Percentiles rank a stretch among this genome's conserved stretches.
These are phyloP conservation scores for Coniochaeta ligniaria DNA, from an alignment of 2,329 filamentous ascomycete species.

Conservation along the genomic window DNA sequence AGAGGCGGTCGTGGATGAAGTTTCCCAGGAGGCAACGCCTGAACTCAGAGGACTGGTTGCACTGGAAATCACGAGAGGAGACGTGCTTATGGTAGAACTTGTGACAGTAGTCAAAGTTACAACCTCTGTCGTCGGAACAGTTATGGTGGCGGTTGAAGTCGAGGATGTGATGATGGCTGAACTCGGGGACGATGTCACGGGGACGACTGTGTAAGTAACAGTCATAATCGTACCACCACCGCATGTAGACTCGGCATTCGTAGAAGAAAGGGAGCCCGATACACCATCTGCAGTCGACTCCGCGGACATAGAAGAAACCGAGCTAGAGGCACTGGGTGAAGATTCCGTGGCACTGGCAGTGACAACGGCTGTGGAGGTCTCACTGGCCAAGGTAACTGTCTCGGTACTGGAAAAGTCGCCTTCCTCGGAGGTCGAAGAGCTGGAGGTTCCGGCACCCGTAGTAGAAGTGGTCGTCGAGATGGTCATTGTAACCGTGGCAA, in stretches of 20 bases:
- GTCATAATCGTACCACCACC: neutral
- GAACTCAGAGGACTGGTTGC: neutral
- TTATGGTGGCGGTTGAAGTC: neutral
- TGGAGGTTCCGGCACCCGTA: neutral
- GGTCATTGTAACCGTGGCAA: neutral
- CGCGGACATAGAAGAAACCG: neutral
- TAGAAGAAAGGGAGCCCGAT: neutral
- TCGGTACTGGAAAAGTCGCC: neutral
- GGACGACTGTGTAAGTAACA: neutral
- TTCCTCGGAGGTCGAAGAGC: neutral
- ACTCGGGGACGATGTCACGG: neutral
- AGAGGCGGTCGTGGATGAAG: neutral
- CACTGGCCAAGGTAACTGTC: neutral
- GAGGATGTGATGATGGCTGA: neutral
- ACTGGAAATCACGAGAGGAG: neutral
- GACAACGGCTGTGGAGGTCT: neutral
- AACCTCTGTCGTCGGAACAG: neutral
- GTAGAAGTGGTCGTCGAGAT: neutral
- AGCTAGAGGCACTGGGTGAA: neutral
- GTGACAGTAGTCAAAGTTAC: neutral
- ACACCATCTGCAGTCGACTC: neutral
- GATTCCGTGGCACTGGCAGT: neutral
- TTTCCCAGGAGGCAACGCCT: neutral
- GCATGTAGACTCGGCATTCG: neutral
- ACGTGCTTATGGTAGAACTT: neutral